Base-by-base conservation (phyloP, 2,329 filamentous ascomycete genomes). In the Scortechinia acanthostroma region DNA sequence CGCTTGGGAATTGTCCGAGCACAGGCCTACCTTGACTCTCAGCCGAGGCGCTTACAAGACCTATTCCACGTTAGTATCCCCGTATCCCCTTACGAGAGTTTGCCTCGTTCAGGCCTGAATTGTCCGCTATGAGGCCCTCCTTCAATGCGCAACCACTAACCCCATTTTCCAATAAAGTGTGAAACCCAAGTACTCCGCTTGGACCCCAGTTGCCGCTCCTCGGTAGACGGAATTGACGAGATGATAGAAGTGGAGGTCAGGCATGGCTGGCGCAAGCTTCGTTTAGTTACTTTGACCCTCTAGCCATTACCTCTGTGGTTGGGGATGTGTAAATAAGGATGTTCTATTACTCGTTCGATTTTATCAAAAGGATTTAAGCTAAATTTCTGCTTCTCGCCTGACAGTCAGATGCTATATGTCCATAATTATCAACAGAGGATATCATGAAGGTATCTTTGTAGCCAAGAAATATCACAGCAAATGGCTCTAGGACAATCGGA, bases 51-150 rank as follows among this genome's bases (percentile, higher is more conserved):
- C 90, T 33, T 98, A 83, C 74, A 94, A 88, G 74, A 81, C 93
- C 23, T 98, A 96, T 70, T 95, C 74, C 71, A 98, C 93, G 91
- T 97, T 68, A 65, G 91, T 83, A 30, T n/a, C n/a, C 25, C n/a
- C n/a, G n/a, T n/a, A n/a, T n/a, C n/a, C n/a, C n/a, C n/a, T n/a
- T n/a, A n/a, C n/a, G n/a, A n/a, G n/a, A n/a, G n/a, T n/a, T n/a
- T n/a, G n/a, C n/a, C n/a, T n/a, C n/a, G n/a, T n/a, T n/a, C n/a
- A n/a, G n/a, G n/a, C n/a, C n/a, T n/a, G n/a, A n/a, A n/a, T n/a
- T n/a, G n/a, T n/a, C n/a, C n/a, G n/a, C n/a, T n/a, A n/a, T n/a
- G n/a, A n/a, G n/a, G n/a, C n/a, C n/a, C n/a, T n/a, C n/a, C n/a
- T n/a, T n/a, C n/a, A n/a, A n/a, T n/a, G n/a, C n/a, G n/a, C n/a